Evolutionary conservation across 2,329 filamentous ascomycete species (phyloP), one percentile per base, ranked within the genome.

Genomic region (Trichoderma koningiopsis): DNA sequence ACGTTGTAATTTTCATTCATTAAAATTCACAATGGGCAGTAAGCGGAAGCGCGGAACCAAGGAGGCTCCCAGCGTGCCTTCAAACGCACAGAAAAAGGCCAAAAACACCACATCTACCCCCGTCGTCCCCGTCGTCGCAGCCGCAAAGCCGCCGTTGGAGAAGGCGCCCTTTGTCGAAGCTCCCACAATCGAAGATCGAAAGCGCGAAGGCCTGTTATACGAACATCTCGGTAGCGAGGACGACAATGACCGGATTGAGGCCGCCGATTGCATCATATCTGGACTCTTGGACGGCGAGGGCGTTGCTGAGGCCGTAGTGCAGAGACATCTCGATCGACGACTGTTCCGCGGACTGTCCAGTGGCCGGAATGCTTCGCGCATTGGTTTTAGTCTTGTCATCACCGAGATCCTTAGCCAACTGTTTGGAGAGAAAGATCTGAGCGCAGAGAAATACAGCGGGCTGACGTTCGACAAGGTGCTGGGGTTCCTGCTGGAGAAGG

Each of bases 301-400:
- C 37, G 85, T 85, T 4, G 72, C 83, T 3, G 87, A 90, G 76
- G 74, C 81, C 1, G 84, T 87, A 2, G 80, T 91, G 16, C 78
- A 84, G 73, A 82, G 87, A 70, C 88, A 91, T 73, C 80, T 91
- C 35, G 86, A 88, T 72, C 87, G 87, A 76, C 86, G 91, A 31
- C 84, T 99, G 47, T 93, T 97, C 78, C 89, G 92, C 67, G 96
- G 96, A 52, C 88, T 98, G 22, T 94, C 94, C 71, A 97, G 94
- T 78, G 91, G 93, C 67, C 90, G 93, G 69, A 97, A 97, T 81
- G 93, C 92, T 14, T 93, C 95, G 22, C 87, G 96, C 31, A 83
- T 96, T 62, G 96, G 96, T 4, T 97, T 97, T 78, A 97, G 93
- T 66, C 85, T 97, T 68, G 95, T 95, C 0, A 82, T 98, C 73